Conservation (phyloP, 1,284 basidiomycete species). For the Ganoderma lingzhi region DNA sequence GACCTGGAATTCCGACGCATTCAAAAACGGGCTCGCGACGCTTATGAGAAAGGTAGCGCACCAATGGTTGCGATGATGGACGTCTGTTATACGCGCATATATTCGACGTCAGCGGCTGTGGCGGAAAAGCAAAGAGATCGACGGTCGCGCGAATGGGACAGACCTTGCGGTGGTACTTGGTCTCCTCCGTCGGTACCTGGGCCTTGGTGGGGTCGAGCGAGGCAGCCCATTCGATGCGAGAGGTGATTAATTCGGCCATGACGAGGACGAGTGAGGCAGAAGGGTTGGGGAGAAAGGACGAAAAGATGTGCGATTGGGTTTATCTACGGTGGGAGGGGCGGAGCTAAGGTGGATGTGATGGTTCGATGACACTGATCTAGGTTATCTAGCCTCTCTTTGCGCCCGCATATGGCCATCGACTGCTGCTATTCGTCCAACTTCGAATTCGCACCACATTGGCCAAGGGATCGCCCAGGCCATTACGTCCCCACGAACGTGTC, state of each 20-base stretch:
- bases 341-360: conserved; percentile 44
- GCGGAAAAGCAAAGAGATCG: conserved; percentile 15
- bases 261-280: conserved; percentile 21
- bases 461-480: conserved; percentile 8
- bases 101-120: conserved; percentile 15
- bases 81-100: conserved; percentile 65
- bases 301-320: conserved; percentile 25
- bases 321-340: conserved; percentile 35
- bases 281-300: conserved; percentile 23
- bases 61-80: conserved; percentile 98
- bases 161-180: conserved; percentile 92
- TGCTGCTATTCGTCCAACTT: neutral
- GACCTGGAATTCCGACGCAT: conserved; percentile 58
- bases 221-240: conserved; percentile 93
- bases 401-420: neutral
- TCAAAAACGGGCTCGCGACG: conserved; percentile 24
- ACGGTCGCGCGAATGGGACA: conserved; percentile 38
- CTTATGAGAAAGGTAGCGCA: conserved; percentile 43
- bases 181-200: conserved; percentile 74
- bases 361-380: conserved; percentile 30
- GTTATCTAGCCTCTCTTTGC: conserved; percentile 6
- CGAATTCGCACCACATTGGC: conserved; percentile 15
- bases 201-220: conserved; percentile 77
- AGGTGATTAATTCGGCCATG: conserved; percentile 55
- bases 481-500: conserved; percentile 32